Conservation (phyloP, 345 rosid genomes). For the Dovyalis caffra region DNA sequence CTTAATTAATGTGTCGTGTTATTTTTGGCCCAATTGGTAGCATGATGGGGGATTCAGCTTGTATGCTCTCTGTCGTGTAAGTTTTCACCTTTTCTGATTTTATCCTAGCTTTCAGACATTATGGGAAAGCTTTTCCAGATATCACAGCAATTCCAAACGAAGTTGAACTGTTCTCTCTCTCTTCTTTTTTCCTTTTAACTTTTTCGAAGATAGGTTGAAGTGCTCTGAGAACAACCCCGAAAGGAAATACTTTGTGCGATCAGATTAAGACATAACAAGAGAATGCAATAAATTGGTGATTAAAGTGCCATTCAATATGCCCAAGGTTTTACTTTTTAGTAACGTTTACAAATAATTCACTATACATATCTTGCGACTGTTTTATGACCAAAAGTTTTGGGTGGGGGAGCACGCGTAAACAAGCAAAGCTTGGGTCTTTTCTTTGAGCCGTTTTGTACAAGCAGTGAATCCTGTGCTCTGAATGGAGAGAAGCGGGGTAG, state of each 20-base stretch:
- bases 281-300: too few relatives aligned
- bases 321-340: neutral
- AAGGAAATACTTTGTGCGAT: neutral
- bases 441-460: too few relatives aligned
- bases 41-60: neutral
- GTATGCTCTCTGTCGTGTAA: neutral
- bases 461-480: neutral
- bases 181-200: neutral
- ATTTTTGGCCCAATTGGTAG: neutral
- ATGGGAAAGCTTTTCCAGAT: neutral
- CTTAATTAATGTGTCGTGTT: constrained; percentile 14
- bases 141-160: neutral
- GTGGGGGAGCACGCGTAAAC: too few relatives aligned
- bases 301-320: neutral
- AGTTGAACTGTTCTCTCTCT: neutral
- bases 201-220: neutral
- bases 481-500: neutral
- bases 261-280: neutral
- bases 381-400: too few relatives aligned
- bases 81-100: neutral
- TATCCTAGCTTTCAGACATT: neutral
- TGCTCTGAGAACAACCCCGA: neutral
- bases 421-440: too few relatives aligned
- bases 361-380: too few relatives aligned
- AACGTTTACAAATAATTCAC: neutral